Evolutionary conservation across 768 basidiomycete species (phyloP).

Genomic region (Cystofilobasidium bisporidii): DNA sequence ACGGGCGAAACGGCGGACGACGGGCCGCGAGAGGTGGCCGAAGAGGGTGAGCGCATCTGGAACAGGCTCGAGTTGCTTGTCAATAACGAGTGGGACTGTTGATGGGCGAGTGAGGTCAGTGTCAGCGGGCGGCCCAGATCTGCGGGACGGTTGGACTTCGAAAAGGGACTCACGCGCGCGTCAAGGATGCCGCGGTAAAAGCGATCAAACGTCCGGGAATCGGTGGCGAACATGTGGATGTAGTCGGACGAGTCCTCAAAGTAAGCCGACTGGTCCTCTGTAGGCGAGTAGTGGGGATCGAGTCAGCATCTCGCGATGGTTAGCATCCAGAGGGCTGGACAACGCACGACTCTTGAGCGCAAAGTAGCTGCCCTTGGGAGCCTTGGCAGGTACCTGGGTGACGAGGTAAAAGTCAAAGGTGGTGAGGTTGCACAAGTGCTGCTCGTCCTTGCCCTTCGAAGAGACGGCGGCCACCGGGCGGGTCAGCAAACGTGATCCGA

Average conservation of each 20-base stretch:
- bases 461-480: no score
- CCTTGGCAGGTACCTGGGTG: conserved; percentile 58
- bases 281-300: conserved; percentile 7
- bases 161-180: conserved; percentile 13
- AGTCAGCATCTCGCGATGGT: background rate
- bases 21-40: background rate
- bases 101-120: background rate
- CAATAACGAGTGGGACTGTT: conserved; percentile 4
- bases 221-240: conserved; percentile 72
- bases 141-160: background rate
- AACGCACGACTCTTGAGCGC: conserved; percentile 55
- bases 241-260: conserved; percentile 87
- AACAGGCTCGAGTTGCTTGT: conserved; percentile 14
- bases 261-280: conserved; percentile 70
- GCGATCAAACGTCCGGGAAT: conserved; percentile 36
- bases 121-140: background rate
- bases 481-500: no score
- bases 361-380: conserved; percentile 45
- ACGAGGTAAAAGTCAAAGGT: conserved; percentile 81
- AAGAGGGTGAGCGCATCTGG: background rate
- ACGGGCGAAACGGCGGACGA: background rate
- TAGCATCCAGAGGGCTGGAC: background rate
- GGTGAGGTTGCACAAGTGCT: conserved; percentile 68
- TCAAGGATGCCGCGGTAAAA: conserved; percentile 20
- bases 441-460: conserved; percentile 85